A percentile compares a stretch with the other conserved stretches of the same genome.
Conservation (phyloP, 208 protist genomes). For the Trypanosomatidae sp. region DNA sequence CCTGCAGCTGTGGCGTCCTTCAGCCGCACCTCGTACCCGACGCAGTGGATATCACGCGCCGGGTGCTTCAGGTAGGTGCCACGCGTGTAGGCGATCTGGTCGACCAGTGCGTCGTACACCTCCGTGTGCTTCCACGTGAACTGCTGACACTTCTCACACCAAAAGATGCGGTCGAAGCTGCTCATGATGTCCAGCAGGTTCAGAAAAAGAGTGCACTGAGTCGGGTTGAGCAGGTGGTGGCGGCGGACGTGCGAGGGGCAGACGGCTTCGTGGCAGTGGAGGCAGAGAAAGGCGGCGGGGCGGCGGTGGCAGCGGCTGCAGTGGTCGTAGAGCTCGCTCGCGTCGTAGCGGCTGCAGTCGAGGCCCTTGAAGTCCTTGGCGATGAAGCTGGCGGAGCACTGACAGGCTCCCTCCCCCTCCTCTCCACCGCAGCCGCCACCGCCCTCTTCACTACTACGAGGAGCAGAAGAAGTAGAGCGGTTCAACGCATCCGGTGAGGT, state of each 20-base stretch:
- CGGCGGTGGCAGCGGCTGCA: constrained; percentile 60
- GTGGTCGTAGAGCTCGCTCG: constrained; percentile 55
- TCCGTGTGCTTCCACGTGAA: constrained; percentile 84
- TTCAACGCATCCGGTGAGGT: constrained; percentile 7
- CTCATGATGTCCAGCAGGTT: constrained; percentile 81
- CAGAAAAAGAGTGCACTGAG: constrained; percentile 59
- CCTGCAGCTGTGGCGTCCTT: no score
- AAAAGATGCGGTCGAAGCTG: constrained; percentile 78
- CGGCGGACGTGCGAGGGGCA: constrained; percentile 70
- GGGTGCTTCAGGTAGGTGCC: constrained; percentile 56
- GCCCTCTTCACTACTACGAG: not conserved
- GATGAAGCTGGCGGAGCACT: constrained; percentile 48
- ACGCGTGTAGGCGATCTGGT: constrained; percentile 64
- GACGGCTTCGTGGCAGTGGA: constrained; percentile 61
- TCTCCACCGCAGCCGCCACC: constrained; percentile 9
- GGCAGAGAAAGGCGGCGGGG: constrained; percentile 66
- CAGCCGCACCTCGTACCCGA: constrained; percentile 54
- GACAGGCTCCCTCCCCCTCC: constrained; percentile 41
- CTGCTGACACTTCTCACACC: constrained; percentile 68
- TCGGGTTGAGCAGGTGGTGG: constrained; percentile 42
- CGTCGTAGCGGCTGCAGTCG: constrained; percentile 64
- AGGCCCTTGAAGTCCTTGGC: constrained; percentile 43
- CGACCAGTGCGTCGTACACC: constrained; percentile 73
- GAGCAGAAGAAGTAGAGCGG: no score
- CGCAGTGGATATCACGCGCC: constrained; percentile 64